Evolutionary conservation across 192 early-diverging fungal species (phyloP).

Genomic region (Coemansia interrupta): DNA sequence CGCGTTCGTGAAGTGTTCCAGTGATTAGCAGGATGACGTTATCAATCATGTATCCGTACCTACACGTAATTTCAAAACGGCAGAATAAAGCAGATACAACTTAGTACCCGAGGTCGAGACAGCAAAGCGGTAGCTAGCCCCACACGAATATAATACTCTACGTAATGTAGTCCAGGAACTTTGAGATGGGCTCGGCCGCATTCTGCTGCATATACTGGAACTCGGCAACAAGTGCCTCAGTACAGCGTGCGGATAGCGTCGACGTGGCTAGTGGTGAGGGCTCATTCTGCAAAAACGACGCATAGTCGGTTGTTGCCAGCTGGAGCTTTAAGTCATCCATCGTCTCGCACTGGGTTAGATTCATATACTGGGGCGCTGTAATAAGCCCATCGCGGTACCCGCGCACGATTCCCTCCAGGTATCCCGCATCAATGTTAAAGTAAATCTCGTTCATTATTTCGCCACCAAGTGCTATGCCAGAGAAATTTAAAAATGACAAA

Average conservation of each 20-base stretch:
- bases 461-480: background rate
- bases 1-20: slow-evolving; percentile 95
- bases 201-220: slow-evolving; percentile 90
- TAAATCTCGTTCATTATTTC: slow-evolving; percentile 51
- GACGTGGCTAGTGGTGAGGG: slow-evolving; percentile 93
- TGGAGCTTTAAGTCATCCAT: slow-evolving; percentile 97
- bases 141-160: slow-evolving; percentile 37
- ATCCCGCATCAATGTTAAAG: slow-evolving; percentile 91
- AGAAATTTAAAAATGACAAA: too few relatives aligned
- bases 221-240: slow-evolving; percentile 84
- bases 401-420: slow-evolving; percentile 90
- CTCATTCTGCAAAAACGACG: slow-evolving; percentile 89
- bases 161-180: slow-evolving; percentile 97
- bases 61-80: background rate
- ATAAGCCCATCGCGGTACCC: slow-evolving; percentile 90
- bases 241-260: slow-evolving; percentile 82
- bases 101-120: too few relatives aligned
- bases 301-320: slow-evolving; percentile 93
- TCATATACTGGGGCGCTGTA: slow-evolving; percentile 76
- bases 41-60: slow-evolving; percentile 95
- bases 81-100: too few relatives aligned
- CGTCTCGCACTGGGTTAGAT: slow-evolving; percentile 97
- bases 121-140: background rate
- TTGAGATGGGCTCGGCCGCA: slow-evolving; percentile 76
- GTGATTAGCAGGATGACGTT: slow-evolving; percentile 98